Evolutionary conservation across 1,284 basidiomycete genomes (phyloP), one percentile per base, ranked within the genome.

Genomic region (Cystobasidium pallidum): DNA sequence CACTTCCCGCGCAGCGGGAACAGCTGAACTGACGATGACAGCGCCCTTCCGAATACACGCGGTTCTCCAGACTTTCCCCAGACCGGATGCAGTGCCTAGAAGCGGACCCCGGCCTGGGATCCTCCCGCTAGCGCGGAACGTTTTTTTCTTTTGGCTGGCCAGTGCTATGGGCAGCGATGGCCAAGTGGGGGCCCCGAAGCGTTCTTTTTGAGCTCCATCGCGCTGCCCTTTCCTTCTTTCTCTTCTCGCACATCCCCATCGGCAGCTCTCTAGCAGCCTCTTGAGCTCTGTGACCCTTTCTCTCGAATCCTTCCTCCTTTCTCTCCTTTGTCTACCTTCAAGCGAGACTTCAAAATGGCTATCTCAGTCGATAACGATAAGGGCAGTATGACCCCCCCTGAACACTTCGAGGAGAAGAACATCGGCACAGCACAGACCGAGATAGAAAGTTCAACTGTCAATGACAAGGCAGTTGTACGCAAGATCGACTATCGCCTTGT

Each of bases 401-500:
- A 54, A 28, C 51, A 55, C 11, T 41, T 21, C 28, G 64, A 66
- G n/a, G 64, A 54, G 41, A 66, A 66, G 64, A 6, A 30, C 51
- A 26, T 55, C 51, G 34, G 24, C 26, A 57, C 30, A 6, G 45
- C 32, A 17, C 45, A 58, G 24, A 21, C 57, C 55, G 34, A 39
- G 15, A 47, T 72, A n/a, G 64, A 72, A 30, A 28, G 15, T 30
- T 39, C 47, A 0, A 34, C 47, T 13, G 41, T 74, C 36, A 59
- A 74, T 39, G 70, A 72, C 26, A 74, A 74, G 51, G 49, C 41
- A 17, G 34, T 74, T 39, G 41, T 74, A 28, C 30, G 73, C 2
- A 74, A 74, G 58, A 72, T 70, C 43, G 79, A 80, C 70, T 51
- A 75, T 34, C 61, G 70, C 43, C 75, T 80, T 41, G 74, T 80